These are phyloP conservation scores for Neonectria hederae DNA, from an alignment of 2,329 filamentous ascomycete species.

Conservation along the genomic window DNA sequence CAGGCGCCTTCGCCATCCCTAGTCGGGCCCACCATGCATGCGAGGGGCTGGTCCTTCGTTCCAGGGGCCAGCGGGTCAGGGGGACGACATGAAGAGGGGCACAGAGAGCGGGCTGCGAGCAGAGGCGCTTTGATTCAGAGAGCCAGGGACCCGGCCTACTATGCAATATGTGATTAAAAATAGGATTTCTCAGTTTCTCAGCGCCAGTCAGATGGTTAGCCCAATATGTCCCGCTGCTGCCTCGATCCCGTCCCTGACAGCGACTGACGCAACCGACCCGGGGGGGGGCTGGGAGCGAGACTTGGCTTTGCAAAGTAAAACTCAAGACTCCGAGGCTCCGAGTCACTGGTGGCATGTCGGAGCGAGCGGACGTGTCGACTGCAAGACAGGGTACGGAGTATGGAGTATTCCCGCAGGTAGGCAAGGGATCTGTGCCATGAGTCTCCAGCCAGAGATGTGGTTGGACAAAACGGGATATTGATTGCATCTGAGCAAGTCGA, in stretches of 20 bases:
- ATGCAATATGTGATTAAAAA: conserved; percentile 41
- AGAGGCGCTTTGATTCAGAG: conserved; percentile 38
- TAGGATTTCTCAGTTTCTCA: conserved; percentile 40
- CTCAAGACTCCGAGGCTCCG: not conserved
- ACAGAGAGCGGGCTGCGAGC: conserved; percentile 8
- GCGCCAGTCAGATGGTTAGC: conserved; percentile 24
- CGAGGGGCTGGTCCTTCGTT: conserved; percentile 39
- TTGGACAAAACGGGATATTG: conserved; percentile 26
- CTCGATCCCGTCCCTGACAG: conserved; percentile 38
- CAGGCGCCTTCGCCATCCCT: conserved; percentile 35
- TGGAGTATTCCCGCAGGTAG: not conserved
- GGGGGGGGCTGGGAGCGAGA: conserved; percentile 18
- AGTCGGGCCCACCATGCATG: conserved; percentile 37
- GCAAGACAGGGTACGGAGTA: conserved; percentile 3
- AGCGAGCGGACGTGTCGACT: conserved; percentile 15
- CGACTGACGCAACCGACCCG: conserved; percentile 35
- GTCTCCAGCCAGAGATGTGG: conserved; percentile 21
- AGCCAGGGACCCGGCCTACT: conserved; percentile 28
- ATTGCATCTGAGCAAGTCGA: conserved; percentile 25
- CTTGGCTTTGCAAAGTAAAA: not conserved
- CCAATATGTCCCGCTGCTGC: conserved; percentile 19
- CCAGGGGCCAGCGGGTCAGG: conserved; percentile 29
- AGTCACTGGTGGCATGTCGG: conserved; percentile 21
- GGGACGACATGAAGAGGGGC: conserved; percentile 26
- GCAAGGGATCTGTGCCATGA: conserved; percentile 26